Evolutionary conservation across 2,329 filamentous ascomycete species (phyloP).

Genomic region (Lachnellula occidentalis): DNA sequence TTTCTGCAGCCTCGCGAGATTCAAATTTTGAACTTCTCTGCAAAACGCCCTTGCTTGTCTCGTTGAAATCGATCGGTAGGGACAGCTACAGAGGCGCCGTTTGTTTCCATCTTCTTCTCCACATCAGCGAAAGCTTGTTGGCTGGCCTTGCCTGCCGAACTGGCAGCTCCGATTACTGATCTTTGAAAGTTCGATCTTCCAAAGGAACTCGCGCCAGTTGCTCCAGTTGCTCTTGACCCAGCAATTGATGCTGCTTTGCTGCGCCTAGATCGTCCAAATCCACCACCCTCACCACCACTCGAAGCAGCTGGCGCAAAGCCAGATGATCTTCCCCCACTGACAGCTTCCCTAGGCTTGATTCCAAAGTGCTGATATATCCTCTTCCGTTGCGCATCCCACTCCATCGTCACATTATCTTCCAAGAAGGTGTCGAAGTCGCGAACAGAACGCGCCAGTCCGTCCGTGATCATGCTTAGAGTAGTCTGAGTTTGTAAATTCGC

Average conservation of each 20-base stretch:
- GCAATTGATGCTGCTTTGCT: constrained; percentile 39
- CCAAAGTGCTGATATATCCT: constrained; percentile 96
- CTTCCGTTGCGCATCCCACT: constrained; percentile 91
- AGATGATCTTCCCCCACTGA: constrained; percentile 8
- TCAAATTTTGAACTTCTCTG: constrained; percentile 73
- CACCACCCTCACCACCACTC: constrained; percentile 45
- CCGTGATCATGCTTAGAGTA: constrained; percentile 83
- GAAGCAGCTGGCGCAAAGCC: constrained; percentile 32
- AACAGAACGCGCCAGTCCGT: constrained; percentile 83
- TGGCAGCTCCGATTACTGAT: constrained; percentile 81
- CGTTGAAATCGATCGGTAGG: constrained; percentile 71
- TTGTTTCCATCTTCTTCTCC: constrained; percentile 49
- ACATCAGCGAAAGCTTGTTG: constrained; percentile 66
- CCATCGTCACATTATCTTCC: constrained; percentile 89
- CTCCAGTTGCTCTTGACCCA: constrained; percentile 21
- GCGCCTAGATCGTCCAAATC: constrained; percentile 55
- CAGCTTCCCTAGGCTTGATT: constrained; percentile 58
- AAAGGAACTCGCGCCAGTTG: constrained; percentile 50
- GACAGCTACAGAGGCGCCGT: constrained; percentile 41
- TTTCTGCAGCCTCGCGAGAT: constrained; percentile 62
- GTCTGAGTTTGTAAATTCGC: constrained; percentile 85
- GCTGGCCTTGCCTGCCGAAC: constrained; percentile 50
- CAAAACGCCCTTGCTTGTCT: constrained; percentile 78
- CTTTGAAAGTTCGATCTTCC: constrained; percentile 68
- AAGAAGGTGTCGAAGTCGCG: constrained; percentile 90